Evolutionary conservation across 495 filamentous ascomycete genomes (phyloP).

Genomic region (Penicillium paradoxum): DNA sequence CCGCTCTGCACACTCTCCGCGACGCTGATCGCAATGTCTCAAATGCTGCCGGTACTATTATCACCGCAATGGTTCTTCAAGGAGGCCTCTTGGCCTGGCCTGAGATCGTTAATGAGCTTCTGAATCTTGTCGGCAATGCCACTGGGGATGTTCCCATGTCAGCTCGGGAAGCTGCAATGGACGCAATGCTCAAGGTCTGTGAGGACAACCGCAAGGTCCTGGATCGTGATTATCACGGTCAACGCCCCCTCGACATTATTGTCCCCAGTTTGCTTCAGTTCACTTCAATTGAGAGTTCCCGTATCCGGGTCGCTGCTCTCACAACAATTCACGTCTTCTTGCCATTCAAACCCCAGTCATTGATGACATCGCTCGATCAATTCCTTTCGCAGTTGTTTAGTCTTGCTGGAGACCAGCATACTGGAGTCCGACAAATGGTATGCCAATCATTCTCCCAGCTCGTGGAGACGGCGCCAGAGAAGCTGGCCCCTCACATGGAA

Average conservation of each 20-base stretch:
- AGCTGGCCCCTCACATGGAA: conserved; percentile 80
- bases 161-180: conserved; percentile 90
- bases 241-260: conserved; percentile 80
- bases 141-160: conserved; percentile 58
- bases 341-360: conserved; percentile 68
- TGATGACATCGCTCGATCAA: conserved; percentile 69
- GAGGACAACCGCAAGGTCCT: conserved; percentile 88
- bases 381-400: conserved; percentile 78
- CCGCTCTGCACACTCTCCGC: conserved; percentile 70
- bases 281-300: conserved; percentile 64
- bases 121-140: conserved; percentile 70
- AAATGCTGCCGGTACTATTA: conserved; percentile 84
- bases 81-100: conserved; percentile 90
- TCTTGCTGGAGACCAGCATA: conserved; percentile 65
- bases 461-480: conserved; percentile 84
- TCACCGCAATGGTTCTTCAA: conserved; percentile 85
- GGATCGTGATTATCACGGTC: conserved; percentile 78
- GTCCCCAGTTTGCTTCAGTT: conserved; percentile 89
- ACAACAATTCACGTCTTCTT: conserved; percentile 88
- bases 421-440: conserved; percentile 82
- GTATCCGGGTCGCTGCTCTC: conserved; percentile 73
- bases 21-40: conserved; percentile 80
- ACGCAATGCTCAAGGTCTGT: conserved; percentile 88
- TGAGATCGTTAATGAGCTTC: conserved; percentile 74
- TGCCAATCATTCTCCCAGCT: conserved; percentile 91